A percentile compares a stretch with the other conserved stretches of the same genome.
These are phyloP conservation scores for Metarhizium robertsii DNA, from an alignment of 2,329 filamentous ascomycete species.

Conservation along the genomic window DNA sequence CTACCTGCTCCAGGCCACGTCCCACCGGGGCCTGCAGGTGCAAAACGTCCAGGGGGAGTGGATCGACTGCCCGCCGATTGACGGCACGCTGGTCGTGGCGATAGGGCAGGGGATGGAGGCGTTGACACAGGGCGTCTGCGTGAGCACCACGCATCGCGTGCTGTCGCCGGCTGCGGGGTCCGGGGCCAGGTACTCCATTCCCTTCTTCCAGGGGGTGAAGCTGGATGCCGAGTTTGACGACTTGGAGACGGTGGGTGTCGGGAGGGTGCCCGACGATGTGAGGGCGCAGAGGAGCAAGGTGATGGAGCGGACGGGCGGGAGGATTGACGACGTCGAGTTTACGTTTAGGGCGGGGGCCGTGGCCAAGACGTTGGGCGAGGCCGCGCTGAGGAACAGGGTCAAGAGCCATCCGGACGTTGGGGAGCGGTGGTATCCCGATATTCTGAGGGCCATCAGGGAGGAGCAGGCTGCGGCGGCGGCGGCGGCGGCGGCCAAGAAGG, in stretches of 20 bases:
- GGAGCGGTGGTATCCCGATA: constrained; percentile 68
- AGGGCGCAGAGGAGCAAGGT: constrained; percentile 51
- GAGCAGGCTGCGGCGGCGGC: constrained; percentile 40
- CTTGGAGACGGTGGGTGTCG: constrained; percentile 53
- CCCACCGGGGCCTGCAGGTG: constrained; percentile 71
- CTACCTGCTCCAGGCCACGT: constrained; percentile 70
- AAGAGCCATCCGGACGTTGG: constrained; percentile 85
- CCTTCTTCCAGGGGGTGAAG: constrained; percentile 82
- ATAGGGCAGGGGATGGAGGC: constrained; percentile 85
- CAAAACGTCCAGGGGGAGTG: constrained; percentile 71
- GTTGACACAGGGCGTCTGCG: constrained; percentile 72
- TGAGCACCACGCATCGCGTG: constrained; percentile 74
- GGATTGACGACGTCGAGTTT: constrained; percentile 73
- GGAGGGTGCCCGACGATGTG: constrained; percentile 51
- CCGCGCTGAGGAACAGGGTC: constrained; percentile 72
- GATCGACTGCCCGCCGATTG: constrained; percentile 72
- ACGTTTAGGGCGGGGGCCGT: constrained; percentile 65
- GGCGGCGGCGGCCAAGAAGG: constrained; percentile 12
- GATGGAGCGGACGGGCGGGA: constrained; percentile 44
- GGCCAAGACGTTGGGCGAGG: constrained; percentile 65
- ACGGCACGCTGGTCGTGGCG: constrained; percentile 73
- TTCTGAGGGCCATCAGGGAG: constrained; percentile 46
- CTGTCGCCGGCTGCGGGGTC: constrained; percentile 61
- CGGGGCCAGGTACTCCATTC: constrained; percentile 69
- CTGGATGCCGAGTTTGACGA: constrained; percentile 73